Base-by-base conservation (phyloP, 768 basidiomycete species). In the Boletus rufocinnamomeus region DNA sequence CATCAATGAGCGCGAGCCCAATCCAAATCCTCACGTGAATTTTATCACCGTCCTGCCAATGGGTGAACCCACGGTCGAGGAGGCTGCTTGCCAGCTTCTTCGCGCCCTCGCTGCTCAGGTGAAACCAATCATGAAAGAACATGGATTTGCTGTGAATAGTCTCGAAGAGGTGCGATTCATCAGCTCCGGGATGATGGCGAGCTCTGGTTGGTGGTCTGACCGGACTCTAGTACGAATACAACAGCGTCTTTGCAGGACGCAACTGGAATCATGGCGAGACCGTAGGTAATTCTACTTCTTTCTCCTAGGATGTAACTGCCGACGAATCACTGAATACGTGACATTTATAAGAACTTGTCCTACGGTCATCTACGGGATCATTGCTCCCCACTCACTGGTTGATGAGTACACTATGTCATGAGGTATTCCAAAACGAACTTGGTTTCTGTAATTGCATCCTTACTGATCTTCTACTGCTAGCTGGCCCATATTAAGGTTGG, bases 231-330 rank as follows among this genome's bases (percentile, higher is more conserved):
- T 93, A 93, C 63, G 87, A 91, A 67, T 81, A 83, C 66, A 93
- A 93, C 67, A 66, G 63, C 16, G 88, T 93, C 7, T 93, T 93
- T 71, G 82, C 85, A 6, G 92, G 91, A 2, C 79, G 91, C 49
- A 93, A 93, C 68, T 94, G 91, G 91, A 90, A 91, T 63, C 79
- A 78, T 56, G 92, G 92, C 4, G 91, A 94, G 72, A 86, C 84
- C 11, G 75, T 94, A 57, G 91, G 90, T 89, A 60, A 63, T 16
- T 47, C 27, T 9, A 21, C 38, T n/a, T 40, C 44, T 34, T 49
- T 27, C 23, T 32, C 43, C 37, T 13, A 23, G 19, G 30, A 37
- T 27, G 25, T 19, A 37, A 34, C 40, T 32, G 32, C 13, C 32
- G 27, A 32, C 46, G 43, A 51, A 35, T 43, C 30, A 37, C n/a